These are phyloP conservation scores for Peniophora sp. DNA, from an alignment of 1,284 basidiomycete genomes.

Conservation along the genomic window DNA sequence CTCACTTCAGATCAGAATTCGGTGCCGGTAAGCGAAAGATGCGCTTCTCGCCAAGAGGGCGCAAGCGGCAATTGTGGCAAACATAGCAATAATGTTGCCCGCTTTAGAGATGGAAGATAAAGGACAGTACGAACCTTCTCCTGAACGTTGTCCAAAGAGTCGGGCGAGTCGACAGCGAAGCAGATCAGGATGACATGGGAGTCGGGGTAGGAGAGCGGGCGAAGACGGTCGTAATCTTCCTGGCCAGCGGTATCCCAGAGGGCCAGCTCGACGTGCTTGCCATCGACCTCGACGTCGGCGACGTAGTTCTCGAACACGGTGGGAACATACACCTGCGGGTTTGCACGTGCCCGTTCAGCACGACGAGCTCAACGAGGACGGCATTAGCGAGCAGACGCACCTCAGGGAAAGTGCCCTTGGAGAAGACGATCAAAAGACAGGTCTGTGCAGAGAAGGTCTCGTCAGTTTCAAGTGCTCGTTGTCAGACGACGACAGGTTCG, in stretches of 20 bases:
- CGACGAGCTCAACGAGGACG: conserved; percentile 4
- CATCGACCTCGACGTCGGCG: conserved; percentile 68
- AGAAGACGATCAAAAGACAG: conserved; percentile 57
- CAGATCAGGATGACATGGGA: conserved; percentile 76
- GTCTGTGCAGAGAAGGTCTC: conserved; percentile 26
- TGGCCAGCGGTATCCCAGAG: conserved; percentile 80
- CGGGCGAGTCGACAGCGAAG: conserved; percentile 72
- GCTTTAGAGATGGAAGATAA: neutral
- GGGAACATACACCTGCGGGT: conserved; percentile 48
- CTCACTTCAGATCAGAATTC: conserved; percentile 5
- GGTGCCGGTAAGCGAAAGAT: too few relatives aligned
- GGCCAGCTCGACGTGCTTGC: conserved; percentile 71
- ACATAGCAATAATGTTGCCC: neutral
- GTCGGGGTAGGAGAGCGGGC: conserved; percentile 71
- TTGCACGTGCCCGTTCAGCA: conserved; percentile 8
- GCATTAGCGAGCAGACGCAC: conserved; percentile 25
- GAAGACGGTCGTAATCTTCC: conserved; percentile 65
- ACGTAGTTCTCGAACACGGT: conserved; percentile 75
- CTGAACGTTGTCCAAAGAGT: conserved; percentile 74
- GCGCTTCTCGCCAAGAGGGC: neutral
- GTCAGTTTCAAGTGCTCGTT: neutral
- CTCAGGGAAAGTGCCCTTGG: conserved; percentile 74
- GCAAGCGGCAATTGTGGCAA: neutral
- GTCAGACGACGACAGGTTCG: neutral
- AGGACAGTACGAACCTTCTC: conserved; percentile 52